Evolutionary conservation across 2,329 filamentous ascomycete species (phyloP), one percentile per base, ranked within the genome.

Genomic region (Fusarium musae): DNA sequence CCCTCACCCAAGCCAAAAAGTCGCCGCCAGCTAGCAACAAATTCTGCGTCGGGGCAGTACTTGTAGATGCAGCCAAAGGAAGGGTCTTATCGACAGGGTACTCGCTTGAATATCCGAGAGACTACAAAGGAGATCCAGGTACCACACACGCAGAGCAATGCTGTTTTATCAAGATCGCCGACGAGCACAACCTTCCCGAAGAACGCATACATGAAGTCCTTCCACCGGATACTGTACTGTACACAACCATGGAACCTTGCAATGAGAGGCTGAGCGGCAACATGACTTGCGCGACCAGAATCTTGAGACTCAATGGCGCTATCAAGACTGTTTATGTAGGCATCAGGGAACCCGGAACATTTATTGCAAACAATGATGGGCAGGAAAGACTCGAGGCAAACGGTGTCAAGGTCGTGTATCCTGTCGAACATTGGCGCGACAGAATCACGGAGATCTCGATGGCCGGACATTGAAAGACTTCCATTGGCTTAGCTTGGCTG

Each of bases 361-460:
- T 84, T 61, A 80, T 84, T 28, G 74, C 72, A 5, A 59, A 79
- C 28, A 83, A 82, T 59, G 71, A 79, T 47, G 74, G 81, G 49
- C 59, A 78, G 59, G 43, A 75, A 28, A 78, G 69, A 15, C 69
- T 80, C 2, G 74, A 79, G 43, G 64, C 47, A 12, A 64, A 65
- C 5, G 78, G 79, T 16, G 69, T 80, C 54, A 72, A 73, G 42
- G 73, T 80, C 34, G 73, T 78, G 19, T 75, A 63, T 26, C 76
- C 71, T 3, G 59, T 92, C 53, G 88, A 92, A 56, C 73, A 78
- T 40, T 71, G 64, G 73, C 66, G 37, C 74, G 85, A 86, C 37
- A 87, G 89, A 68, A 93, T 93, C 71, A 77, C 91, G 61, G 79
- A 81, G 34, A 86, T 92, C 62, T 91, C 92, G 6, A 90, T 86